phyloP scores from a whole-genome alignment of 192 early-diverging fungal species.

The Coemansia biformis region DNA sequence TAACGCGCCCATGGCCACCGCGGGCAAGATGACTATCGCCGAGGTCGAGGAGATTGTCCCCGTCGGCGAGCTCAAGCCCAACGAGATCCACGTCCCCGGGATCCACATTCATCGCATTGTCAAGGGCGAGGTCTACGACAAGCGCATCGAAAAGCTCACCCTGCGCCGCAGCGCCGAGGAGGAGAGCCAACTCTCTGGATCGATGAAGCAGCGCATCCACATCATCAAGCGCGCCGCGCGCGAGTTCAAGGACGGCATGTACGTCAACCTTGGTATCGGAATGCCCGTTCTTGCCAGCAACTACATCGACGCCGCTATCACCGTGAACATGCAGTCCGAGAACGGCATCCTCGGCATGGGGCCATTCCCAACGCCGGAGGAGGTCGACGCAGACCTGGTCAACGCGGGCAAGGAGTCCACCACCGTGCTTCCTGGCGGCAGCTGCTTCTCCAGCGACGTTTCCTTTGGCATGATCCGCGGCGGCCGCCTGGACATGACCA shows the following conservation, averaged over 20 bases:
- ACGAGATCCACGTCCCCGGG: conserved; percentile 69
- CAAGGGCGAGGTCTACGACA: conserved; percentile 66
- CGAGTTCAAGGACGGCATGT: conserved; percentile 74
- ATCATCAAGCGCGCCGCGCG: conserved; percentile 72
- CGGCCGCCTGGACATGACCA: conserved; percentile 67
- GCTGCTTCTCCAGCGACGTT: conserved; percentile 67
- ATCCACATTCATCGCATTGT: conserved; percentile 69
- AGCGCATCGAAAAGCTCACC: conserved; percentile 65
- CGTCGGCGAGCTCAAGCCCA: conserved; percentile 59
- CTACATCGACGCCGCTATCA: conserved; percentile 64
- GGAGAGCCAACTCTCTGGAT: conserved; percentile 21
- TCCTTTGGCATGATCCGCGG: conserved; percentile 80
- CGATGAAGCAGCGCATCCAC: conserved; percentile 55
- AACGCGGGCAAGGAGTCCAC: conserved; percentile 81
- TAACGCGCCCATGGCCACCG: conserved; percentile 71
- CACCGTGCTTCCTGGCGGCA: conserved; percentile 63
- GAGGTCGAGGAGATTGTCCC: conserved; percentile 78
- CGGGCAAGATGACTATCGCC: conserved; percentile 67
- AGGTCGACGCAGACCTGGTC: conserved; percentile 72
- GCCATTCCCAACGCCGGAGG: conserved; percentile 65
- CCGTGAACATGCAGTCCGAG: conserved; percentile 70
- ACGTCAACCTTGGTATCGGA: conserved; percentile 69
- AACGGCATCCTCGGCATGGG: conserved; percentile 76
- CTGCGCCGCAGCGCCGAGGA: conserved; percentile 45
- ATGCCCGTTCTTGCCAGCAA: conserved; percentile 77